Percentiles rank a stretch among this genome's conserved stretches.
Conservation (phyloP, 2,329 filamentous ascomycete genomes). For the Claviceps lovelessii region DNA sequence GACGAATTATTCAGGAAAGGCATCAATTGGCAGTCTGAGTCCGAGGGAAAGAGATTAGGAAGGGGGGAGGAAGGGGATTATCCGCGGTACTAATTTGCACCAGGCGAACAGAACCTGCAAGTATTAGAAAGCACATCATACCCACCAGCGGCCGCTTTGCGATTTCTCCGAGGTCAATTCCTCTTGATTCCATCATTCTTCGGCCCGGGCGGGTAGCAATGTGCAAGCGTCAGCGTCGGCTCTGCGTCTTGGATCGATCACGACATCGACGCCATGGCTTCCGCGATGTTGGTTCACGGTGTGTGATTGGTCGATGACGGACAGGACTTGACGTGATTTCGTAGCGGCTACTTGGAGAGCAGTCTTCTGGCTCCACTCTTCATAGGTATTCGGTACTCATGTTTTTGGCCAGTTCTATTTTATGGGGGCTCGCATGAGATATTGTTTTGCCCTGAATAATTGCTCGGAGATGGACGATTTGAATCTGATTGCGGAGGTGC, state of each 20-base stretch:
- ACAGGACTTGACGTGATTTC: conserved; percentile 8
- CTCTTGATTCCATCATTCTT: background rate
- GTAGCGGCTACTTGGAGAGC: conserved; percentile 4
- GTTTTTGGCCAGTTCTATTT: background rate
- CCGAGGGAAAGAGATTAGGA: background rate
- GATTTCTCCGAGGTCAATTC: background rate
- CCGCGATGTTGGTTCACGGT: conserved; percentile 23
- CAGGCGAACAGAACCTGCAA: background rate
- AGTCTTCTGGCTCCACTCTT: too few relatives aligned
- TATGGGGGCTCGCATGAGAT: conserved; percentile 1
- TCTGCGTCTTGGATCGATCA: conserved; percentile 28
- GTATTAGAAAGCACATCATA: conserved; percentile 3
- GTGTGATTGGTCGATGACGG: conserved; percentile 22
- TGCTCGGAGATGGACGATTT: conserved; percentile 1
- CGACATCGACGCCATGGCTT: conserved; percentile 39
- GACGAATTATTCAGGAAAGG: background rate
- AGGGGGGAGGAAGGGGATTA: background rate
- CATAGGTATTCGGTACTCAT: background rate
- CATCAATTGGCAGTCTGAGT: background rate
- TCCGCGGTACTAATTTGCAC: background rate
- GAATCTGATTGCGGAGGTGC: conserved; percentile 3
- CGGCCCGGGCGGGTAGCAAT: background rate
- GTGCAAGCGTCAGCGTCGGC: conserved; percentile 10
- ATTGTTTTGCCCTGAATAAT: conserved; percentile 1
- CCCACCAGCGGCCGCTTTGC: background rate